A percentile compares a stretch with the other conserved stretches of the same genome.
Conservation (phyloP, 2,329 filamentous ascomycete species). For the Ophiostoma novo-ulmi region DNA sequence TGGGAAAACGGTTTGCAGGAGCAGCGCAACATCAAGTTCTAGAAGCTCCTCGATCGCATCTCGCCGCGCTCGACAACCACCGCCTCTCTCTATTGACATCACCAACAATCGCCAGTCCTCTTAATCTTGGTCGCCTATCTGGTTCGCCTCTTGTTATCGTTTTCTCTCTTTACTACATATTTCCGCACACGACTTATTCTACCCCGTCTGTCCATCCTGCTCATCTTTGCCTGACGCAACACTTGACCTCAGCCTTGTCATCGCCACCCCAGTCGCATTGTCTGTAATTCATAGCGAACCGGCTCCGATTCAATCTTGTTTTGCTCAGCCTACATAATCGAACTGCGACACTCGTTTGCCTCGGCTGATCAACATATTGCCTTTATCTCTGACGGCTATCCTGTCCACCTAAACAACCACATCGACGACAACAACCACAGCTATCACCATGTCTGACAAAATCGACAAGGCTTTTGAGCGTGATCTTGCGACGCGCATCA, state of each 20-base stretch:
- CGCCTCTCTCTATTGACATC: not conserved
- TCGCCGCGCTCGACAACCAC: conserved; percentile 4
- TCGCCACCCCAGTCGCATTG: not conserved
- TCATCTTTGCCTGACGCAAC: not conserved
- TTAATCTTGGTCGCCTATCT: not conserved
- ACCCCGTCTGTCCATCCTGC: not conserved
- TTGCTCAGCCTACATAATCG: not conserved
- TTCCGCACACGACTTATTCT: not conserved
- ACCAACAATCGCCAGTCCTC: not conserved
- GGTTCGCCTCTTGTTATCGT: not conserved
- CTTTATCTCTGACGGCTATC: not conserved
- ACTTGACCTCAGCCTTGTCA: conserved; percentile 1
- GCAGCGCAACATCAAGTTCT: conserved; percentile 12
- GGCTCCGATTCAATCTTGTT: not conserved
- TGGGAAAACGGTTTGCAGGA: not conserved
- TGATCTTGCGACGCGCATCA: conserved; percentile 71
- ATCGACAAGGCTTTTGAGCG: conserved; percentile 54
- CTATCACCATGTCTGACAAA: conserved; percentile 14
- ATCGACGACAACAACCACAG: not conserved
- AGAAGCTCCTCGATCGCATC: conserved; percentile 5
- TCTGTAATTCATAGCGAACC: not conserved
- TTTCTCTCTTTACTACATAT: not conserved
- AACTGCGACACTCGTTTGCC: not conserved
- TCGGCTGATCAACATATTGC: too few relatives aligned
- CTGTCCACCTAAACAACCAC: not conserved